Evolutionary conservation across 768 basidiomycete genomes (phyloP), one percentile per base, ranked within the genome.

Genomic region (Scleroderma citrinum): DNA sequence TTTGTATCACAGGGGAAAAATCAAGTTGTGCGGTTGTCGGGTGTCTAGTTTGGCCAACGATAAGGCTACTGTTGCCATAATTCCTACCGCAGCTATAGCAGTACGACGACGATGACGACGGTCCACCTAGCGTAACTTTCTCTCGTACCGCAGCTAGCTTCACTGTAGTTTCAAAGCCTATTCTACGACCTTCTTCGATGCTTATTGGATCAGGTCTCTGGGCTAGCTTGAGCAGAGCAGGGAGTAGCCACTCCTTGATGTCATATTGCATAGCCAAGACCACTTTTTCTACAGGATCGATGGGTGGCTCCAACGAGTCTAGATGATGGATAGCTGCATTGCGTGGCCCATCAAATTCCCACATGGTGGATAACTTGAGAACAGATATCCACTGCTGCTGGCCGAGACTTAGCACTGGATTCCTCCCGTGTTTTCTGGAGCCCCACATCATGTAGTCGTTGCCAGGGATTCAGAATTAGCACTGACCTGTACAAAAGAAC

Each of bases 401-500:
- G 5, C 40, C 13, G 21, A 42, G 23, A 3, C 8, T 29, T 20
- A 11, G 13, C 2, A 1, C 38, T 21, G 11, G 11, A 14, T 23
- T 39, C 23, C 2, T 39, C 5, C 20, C 38, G 7, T 39, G 20
- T 39, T 20, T 5, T 39, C 38, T 39, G 21, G 36, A 14, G n/a
- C 5, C 8, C 8, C 26, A 29, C 26, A 8, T 29, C 26, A 29
- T 29, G 8, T 8, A 8, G 26, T 29, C 8, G 8, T 29, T 29
- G 4, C 26, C 8, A 20, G 17, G 10, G 10, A 4, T 5, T 29
- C 26, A 21, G 20, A 19, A n/a, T 14, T 2, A 19, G 7, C 16
- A 51, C 59, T 43, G 13, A 52, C 60, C 44, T 46, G 16, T 56
- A 19, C 14, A 56, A 47, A 3, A 62, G 44, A 8, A 51, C 57